These are phyloP conservation scores for Puccinia horiana DNA, from an alignment of 1,284 basidiomycete genomes.

Conservation along the genomic window DNA sequence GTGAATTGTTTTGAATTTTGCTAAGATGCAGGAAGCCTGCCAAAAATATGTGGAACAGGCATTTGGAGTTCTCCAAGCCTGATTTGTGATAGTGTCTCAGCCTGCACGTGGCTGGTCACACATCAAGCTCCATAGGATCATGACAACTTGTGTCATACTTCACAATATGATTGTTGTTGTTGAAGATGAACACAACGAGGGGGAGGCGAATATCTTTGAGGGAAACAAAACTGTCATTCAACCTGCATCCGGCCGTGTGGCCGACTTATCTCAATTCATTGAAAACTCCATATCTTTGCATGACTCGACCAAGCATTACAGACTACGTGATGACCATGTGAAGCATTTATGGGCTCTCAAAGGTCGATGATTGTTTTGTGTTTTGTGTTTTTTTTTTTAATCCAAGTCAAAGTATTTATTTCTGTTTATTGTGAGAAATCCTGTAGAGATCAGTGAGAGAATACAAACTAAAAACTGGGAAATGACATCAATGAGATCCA, in stretches of 20 bases:
- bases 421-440: not conserved
- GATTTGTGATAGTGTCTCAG: not conserved
- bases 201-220: too few relatives aligned
- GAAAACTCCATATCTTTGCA: not conserved
- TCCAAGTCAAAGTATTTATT: too few relatives aligned
- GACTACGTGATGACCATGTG: too few relatives aligned
- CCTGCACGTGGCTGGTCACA: not conserved
- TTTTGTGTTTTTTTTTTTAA: too few relatives aligned
- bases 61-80: slow-evolving; percentile 29
- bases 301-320: not conserved
- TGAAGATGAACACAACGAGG: not conserved
- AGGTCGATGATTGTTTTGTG: not conserved
- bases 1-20: not conserved
- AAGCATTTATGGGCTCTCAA: not conserved
- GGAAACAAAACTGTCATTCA: not conserved
- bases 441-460: too few relatives aligned
- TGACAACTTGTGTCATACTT: not conserved
- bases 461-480: too few relatives aligned
- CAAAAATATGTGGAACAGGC: too few relatives aligned
- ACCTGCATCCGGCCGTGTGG: not conserved
- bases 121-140: not conserved
- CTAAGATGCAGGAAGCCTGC: too few relatives aligned
- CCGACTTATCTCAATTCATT: not conserved
- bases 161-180: slow-evolving; percentile 37
- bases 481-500: too few relatives aligned